Conservation (phyloP, 805 yeast species). For the Kurtzmaniella cleridarum region DNA sequence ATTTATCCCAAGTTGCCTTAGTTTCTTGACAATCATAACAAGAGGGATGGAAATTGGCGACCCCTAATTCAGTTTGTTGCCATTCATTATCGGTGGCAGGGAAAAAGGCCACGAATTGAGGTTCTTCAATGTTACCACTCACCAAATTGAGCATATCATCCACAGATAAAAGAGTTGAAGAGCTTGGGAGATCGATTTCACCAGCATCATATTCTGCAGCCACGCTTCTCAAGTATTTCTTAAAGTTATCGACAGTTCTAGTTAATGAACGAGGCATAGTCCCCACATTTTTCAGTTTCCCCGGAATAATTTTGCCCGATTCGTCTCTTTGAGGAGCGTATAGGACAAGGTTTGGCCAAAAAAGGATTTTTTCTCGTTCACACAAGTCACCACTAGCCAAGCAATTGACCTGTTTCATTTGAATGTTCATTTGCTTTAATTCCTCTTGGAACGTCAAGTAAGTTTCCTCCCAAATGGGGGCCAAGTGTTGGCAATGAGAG, state of each 20-base stretch:
- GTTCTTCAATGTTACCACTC: slow-evolving; percentile 44
- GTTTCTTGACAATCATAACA: slow-evolving; percentile 49
- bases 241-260: slow-evolving; percentile 45
- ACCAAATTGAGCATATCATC: slow-evolving; percentile 43
- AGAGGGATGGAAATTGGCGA: slow-evolving; percentile 26
- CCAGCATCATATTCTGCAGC: slow-evolving; percentile 42
- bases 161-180: slow-evolving; percentile 34
- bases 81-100: slow-evolving; percentile 47
- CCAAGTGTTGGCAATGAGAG: slow-evolving; percentile 69
- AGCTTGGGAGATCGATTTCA: slow-evolving; percentile 32
- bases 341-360: slow-evolving; percentile 69
- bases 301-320: slow-evolving; percentile 19
- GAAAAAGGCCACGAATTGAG: slow-evolving; percentile 61
- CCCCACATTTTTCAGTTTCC: slow-evolving; percentile 26
- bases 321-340: slow-evolving; percentile 52
- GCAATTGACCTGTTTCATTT: slow-evolving; percentile 79
- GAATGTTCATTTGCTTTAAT: slow-evolving; percentile 38
- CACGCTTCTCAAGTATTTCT: slow-evolving; percentile 50
- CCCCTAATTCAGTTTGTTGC: slow-evolving; percentile 20
- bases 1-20: slow-evolving; percentile 52
- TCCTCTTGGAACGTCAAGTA: slow-evolving; percentile 45
- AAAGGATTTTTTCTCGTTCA: slow-evolving; percentile 51
- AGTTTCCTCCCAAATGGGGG: slow-evolving; percentile 78
- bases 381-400: slow-evolving; percentile 84
- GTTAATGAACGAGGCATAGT: slow-evolving; percentile 43